Evolutionary conservation across 257 asterid species (phyloP).

Genomic region (Nicotiana obtusifolia): DNA sequence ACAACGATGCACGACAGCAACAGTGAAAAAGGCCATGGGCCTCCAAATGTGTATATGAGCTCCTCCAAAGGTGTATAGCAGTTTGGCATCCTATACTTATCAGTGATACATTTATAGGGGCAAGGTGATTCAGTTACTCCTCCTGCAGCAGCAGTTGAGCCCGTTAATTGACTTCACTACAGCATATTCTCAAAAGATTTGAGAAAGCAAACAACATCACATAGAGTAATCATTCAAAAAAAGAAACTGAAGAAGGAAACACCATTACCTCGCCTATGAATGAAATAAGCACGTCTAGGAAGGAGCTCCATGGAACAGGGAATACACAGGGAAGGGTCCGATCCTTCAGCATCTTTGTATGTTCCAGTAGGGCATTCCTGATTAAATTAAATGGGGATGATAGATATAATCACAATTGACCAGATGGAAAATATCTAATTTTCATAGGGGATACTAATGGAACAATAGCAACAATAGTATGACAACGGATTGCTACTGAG

Average conservation of each 20-base stretch:
- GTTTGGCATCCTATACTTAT: conserved; percentile 72
- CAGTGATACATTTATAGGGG: conserved; percentile 77
- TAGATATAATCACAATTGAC: conserved; percentile 15
- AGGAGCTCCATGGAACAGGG: conserved; percentile 68
- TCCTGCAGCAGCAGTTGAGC: conserved; percentile 41
- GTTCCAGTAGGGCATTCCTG: conserved; percentile 95
- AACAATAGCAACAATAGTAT: not conserved
- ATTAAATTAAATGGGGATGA: conserved; percentile 13
- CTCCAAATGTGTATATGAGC: conserved; percentile 83
- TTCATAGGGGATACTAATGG: not conserved
- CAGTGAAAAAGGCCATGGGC: conserved; percentile 86
- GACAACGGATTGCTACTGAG: not conserved
- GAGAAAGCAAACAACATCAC: not conserved
- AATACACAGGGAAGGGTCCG: conserved; percentile 67
- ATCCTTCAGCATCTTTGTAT: conserved; percentile 76
- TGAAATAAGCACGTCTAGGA: conserved; percentile 80
- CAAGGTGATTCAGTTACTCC: conserved; percentile 76
- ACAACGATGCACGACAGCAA: conserved; percentile 54
- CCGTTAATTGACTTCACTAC: not conserved
- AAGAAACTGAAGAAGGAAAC: conserved; percentile 12
- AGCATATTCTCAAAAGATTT: not conserved
- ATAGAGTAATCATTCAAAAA: not conserved
- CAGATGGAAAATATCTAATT: not conserved
- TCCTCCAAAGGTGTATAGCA: conserved; percentile 96
- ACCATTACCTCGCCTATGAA: conserved; percentile 72